These are phyloP conservation scores for Cryptococcus sp. DNA, from an alignment of 1,284 basidiomycete genomes.

Conservation along the genomic window DNA sequence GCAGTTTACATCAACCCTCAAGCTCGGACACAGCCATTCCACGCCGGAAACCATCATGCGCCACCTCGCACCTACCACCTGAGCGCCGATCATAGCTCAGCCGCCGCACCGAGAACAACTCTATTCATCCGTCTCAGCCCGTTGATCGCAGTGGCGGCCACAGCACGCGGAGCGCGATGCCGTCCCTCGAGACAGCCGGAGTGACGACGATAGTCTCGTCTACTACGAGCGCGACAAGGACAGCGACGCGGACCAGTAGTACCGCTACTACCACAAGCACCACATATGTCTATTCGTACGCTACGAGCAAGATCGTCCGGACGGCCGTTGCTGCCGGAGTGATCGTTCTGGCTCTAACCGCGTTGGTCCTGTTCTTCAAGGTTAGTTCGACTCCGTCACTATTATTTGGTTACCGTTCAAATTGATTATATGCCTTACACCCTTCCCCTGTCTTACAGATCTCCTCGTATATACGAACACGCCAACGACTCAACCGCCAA, in stretches of 20 bases:
- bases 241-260: background rate
- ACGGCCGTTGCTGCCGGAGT: constrained; percentile 47
- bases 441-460: constrained; percentile 24
- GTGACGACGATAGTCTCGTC: constrained; percentile 7
- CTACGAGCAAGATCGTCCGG: constrained; percentile 43
- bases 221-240: background rate
- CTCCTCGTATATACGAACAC: constrained; percentile 41
- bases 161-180: constrained; percentile 4
- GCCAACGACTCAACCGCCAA: constrained; percentile 39
- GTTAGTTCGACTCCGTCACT: constrained; percentile 22
- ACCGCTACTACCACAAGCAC: constrained; percentile 8
- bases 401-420: background rate
- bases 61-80: no score
- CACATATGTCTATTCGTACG: constrained; percentile 30
- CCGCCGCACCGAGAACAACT: no score
- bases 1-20: no score
- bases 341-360: constrained; percentile 42
- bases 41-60: no score
- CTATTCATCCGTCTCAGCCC: no score
- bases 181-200: constrained; percentile 18
- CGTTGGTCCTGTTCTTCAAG: constrained; percentile 42
- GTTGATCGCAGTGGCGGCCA: no score
- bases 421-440: background rate
- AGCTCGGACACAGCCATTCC: no score
- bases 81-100: no score